Conservation (phyloP, 2,329 filamentous ascomycete species). For the Fonsecaea multimorphosa region DNA sequence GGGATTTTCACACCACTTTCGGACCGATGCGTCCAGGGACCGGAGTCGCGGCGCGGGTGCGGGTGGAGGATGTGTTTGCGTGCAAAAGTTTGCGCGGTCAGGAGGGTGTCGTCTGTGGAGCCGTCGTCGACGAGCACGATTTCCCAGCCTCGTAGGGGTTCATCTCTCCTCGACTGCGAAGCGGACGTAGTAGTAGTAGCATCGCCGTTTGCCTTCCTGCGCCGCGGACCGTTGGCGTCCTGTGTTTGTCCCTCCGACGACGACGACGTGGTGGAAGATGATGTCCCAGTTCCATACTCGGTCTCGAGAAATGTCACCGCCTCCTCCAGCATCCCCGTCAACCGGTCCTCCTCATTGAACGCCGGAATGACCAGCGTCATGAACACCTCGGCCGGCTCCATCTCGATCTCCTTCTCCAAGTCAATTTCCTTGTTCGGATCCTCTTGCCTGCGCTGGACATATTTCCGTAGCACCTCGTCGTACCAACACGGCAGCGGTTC, state of each 20-base stretch:
- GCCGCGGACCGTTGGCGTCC: conserved; percentile 47
- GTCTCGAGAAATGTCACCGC: conserved; percentile 84
- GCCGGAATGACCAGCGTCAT: conserved; percentile 93
- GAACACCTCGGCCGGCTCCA: conserved; percentile 79
- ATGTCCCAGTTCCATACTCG: conserved; percentile 71
- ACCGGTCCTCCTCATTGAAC: conserved; percentile 88
- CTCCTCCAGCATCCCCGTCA: conserved; percentile 86
- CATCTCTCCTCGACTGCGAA: conserved; percentile 64
- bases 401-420: conserved; percentile 64
- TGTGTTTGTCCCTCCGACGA: conserved; percentile 60
- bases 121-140: conserved; percentile 92
- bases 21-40: conserved; percentile 58
- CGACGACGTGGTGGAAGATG: conserved; percentile 39
- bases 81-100: conserved; percentile 81
- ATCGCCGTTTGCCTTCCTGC: conserved; percentile 42
- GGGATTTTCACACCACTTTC: conserved; percentile 62
- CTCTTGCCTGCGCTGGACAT: conserved; percentile 54
- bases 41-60: conserved; percentile 52
- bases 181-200: conserved; percentile 69
- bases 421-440: conserved; percentile 40
- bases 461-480: conserved; percentile 70
- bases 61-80: conserved; percentile 65
- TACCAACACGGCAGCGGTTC: conserved; percentile 83
- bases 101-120: conserved; percentile 79
- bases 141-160: conserved; percentile 74